Evolutionary conservation across 257 asterid species (phyloP).

Genomic region (Penstemon davidsonii): DNA sequence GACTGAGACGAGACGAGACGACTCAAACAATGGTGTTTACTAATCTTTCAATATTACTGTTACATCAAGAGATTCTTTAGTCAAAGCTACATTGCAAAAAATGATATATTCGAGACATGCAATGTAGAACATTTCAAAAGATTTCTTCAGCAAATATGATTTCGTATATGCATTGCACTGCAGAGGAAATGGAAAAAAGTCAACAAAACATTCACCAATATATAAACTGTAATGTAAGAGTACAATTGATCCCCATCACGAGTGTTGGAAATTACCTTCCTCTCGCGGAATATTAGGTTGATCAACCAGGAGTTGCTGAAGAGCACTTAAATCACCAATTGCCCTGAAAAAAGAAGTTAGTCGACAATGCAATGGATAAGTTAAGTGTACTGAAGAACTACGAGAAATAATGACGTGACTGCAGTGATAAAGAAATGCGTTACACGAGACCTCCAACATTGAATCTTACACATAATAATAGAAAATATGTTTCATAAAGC

Average conservation of each 20-base stretch:
- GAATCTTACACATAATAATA: not conserved
- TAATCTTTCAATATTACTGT: no score
- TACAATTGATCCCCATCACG: not conserved
- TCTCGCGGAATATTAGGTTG: slow-evolving; percentile 80
- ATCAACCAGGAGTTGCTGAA: slow-evolving; percentile 71
- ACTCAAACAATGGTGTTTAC: no score
- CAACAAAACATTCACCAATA: not conserved
- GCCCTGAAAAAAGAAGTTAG: slow-evolving; percentile 41
- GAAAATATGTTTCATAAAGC: not conserved
- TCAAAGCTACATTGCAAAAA: no score
- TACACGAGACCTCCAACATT: not conserved
- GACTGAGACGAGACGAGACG: no score
- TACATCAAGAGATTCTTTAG: no score
- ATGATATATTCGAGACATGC: no score
- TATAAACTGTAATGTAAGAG: not conserved
- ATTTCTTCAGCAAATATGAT: slow-evolving; percentile 70
- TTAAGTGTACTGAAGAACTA: not conserved
- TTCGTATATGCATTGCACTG: slow-evolving; percentile 65
- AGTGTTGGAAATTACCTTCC: slow-evolving; percentile 46
- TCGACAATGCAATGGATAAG: not conserved
- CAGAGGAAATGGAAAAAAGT: slow-evolving; percentile 1
- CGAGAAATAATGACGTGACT: no score
- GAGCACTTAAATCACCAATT: slow-evolving; percentile 54
- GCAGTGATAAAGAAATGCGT: no score
- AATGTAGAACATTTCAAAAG: slow-evolving; percentile 31